phyloP scores from a whole-genome alignment of 495 filamentous ascomycete species.

The Penicillium antarcticum region DNA sequence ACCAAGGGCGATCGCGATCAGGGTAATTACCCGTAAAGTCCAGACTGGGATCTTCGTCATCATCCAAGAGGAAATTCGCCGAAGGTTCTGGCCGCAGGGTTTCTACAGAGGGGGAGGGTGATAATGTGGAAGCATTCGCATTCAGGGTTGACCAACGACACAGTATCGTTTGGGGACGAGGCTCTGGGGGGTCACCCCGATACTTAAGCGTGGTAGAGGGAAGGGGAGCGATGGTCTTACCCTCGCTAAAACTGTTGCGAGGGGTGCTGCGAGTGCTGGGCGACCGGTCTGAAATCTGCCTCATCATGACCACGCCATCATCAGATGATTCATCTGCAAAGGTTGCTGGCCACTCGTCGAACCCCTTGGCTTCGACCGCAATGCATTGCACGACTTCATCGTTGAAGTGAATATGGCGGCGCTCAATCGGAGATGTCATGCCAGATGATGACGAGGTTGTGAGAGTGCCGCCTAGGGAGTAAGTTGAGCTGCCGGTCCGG shows the following conservation, averaged over 20 bases:
- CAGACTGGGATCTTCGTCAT: conserved; percentile 57
- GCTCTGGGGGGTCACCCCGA: conserved; percentile 73
- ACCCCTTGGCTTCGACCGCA: conserved; percentile 80
- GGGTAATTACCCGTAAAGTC: conserved; percentile 38
- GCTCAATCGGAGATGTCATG: conserved; percentile 64
- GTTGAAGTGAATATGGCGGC: conserved; percentile 93
- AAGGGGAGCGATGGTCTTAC: conserved; percentile 89
- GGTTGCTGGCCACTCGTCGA: conserved; percentile 49
- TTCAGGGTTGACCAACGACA: conserved; percentile 33
- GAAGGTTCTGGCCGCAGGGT: conserved; percentile 70
- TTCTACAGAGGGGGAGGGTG: conserved; percentile 74
- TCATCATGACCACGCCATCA: conserved; percentile 86
- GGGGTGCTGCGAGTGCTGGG: conserved; percentile 47
- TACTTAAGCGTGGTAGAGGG: conserved; percentile 92
- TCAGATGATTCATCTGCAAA: conserved; percentile 61
- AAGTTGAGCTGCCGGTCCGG: conserved; percentile 33
- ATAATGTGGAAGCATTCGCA: conserved; percentile 32
- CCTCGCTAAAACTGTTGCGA: conserved; percentile 59
- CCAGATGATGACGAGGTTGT: conserved; percentile 42
- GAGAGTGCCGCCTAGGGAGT: conserved; percentile 26
- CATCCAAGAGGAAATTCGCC: conserved; percentile 66
- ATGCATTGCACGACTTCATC: conserved; percentile 95
- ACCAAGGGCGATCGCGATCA: conserved; percentile 31
- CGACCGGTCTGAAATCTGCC: conserved; percentile 48
- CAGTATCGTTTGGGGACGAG: conserved; percentile 29